These are phyloP conservation scores for cucumber (Cucumis sativus) DNA, from an alignment of 306 rosid genomes.

Conservation along the genomic window DNA sequence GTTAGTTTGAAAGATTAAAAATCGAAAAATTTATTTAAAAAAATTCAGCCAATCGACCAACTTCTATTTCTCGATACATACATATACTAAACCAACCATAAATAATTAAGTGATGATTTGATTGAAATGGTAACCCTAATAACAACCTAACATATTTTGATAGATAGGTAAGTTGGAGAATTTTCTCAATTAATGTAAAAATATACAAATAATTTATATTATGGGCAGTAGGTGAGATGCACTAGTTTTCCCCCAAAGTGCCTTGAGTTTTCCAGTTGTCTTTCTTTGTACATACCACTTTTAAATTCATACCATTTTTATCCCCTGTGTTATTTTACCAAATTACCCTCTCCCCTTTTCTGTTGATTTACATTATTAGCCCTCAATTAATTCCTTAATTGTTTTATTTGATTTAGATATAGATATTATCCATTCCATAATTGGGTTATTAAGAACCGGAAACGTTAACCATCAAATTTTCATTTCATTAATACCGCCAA, in stretches of 20 bases:
- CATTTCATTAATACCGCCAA: conserved; percentile 1
- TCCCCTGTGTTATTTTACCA: neutral
- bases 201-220: neutral
- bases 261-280: neutral
- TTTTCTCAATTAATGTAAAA: too few species aligned
- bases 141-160: too few species aligned
- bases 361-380: neutral
- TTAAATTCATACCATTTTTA: neutral
- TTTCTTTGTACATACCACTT: neutral
- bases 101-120: too few species aligned
- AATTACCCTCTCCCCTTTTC: neutral
- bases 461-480: neutral
- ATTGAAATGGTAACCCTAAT: too few species aligned
- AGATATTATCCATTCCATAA: neutral
- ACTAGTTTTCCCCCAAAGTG: neutral
- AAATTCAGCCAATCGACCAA: too few species aligned
- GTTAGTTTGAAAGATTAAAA: too few species aligned
- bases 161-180: too few species aligned
- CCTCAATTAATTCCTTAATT: neutral
- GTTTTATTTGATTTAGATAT: too few species aligned
- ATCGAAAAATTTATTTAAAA: too few species aligned
- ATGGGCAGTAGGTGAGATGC: neutral
- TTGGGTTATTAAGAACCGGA: neutral
- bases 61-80: too few species aligned
- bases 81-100: too few species aligned